Evolutionary conservation across 2,329 filamentous ascomycete genomes (phyloP).

Genomic region (Neonectria neomacrospora): DNA sequence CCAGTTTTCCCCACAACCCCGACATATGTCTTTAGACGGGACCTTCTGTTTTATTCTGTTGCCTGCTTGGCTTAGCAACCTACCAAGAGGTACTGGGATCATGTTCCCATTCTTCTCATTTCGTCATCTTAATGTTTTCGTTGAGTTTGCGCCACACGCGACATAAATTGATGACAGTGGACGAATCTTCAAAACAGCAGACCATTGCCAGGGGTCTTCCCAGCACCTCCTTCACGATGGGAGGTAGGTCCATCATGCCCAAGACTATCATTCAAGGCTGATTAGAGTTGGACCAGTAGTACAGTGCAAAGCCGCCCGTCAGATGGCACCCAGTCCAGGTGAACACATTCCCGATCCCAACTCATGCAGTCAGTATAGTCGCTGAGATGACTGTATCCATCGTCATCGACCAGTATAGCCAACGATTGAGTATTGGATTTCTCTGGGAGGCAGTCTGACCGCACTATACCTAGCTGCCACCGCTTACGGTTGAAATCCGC

Average conservation of each 20-base stretch:
- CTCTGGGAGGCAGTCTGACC: conserved; percentile 33
- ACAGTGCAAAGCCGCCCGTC: too few species aligned
- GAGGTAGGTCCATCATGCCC: too few species aligned
- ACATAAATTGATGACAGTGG: too few species aligned
- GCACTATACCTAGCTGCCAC: conserved; percentile 39
- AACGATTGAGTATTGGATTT: conserved; percentile 21
- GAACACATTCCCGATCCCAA: conserved; percentile 41
- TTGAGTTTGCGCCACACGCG: too few species aligned
- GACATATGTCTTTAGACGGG: not conserved
- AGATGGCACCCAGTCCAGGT: conserved; percentile 39
- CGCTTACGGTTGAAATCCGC: conserved; percentile 40
- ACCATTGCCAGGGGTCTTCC: too few species aligned
- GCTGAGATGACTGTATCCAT: conserved; percentile 34
- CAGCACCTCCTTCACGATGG: too few species aligned
- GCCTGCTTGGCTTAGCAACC: not conserved
- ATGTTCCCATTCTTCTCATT: too few species aligned
- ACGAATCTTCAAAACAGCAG: too few species aligned
- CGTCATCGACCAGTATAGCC: conserved; percentile 36
- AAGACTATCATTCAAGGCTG: too few species aligned
- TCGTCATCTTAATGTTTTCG: too few species aligned
- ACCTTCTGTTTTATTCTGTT: not conserved
- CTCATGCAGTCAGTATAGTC: conserved; percentile 42
- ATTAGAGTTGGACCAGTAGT: too few species aligned
- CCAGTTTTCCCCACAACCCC: not conserved
- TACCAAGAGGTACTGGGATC: too few species aligned